Base-by-base conservation (phyloP, 2,329 filamentous ascomycete species). In the Pseudogymnoascus sp. region DNA sequence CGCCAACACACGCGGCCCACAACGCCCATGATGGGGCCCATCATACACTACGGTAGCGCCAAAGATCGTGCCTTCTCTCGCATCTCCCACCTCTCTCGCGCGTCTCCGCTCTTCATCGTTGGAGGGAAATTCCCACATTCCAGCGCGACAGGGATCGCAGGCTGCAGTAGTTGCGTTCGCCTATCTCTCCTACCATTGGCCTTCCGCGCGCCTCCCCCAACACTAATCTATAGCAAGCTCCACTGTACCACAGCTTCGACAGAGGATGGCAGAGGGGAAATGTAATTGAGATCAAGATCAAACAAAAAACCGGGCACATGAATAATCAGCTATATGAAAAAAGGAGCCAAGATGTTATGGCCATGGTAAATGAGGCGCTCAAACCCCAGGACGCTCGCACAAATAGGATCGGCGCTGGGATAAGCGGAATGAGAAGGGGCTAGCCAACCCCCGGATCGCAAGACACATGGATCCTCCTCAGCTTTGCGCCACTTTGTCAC, bases 351-450 rank as follows among this genome's bases (percentile, higher is more conserved):
- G 29, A 33, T 33, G 29, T 6, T 55, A 18, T 55, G 33, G 29
- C 4, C 33, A 18, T 55, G 33, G n/a, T 33, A n/a, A 8, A 33
- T 5, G 29, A 55, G 9, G n/a, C 25, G 31, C 29, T 15, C 48
- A 55, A 55, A 18, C 48, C 48, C 29, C 9, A 15, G 29, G 21
- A 55, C 45, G 12, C 15, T 33, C 27, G 15, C 29, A 55, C 48
- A 55, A 55, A 55, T n/a, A 55, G 48, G 48, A 55, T 55, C 48
- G 48, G 48, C 48, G 29, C 48, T 33, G 48, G 48, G 48, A 55
- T 55, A 33, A 55, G 29, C 48, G 29, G 9, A 55, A 33, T 33
- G 48, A 33, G 48, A 55, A 3, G 15, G 40, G 48, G 48, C 48
- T 55, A 55, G 29, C 27, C 29, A 55, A 33, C 29, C 48, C 48